phyloP scores from a whole-genome alignment of 164 flowering plant genomes.

The Pachysandra terminalis region DNA sequence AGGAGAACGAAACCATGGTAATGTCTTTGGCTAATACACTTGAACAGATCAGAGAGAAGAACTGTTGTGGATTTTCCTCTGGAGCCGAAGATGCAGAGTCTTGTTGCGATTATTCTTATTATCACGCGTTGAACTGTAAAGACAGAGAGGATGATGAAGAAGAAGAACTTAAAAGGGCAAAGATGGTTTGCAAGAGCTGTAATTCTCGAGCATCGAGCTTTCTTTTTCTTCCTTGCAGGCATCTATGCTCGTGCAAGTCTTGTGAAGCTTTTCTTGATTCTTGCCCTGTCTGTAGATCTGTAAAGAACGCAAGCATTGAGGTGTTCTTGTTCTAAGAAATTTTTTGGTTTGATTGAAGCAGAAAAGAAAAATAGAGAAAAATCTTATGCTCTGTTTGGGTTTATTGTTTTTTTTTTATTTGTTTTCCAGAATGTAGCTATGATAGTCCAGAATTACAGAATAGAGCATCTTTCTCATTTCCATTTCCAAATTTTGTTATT shows the following conservation, averaged over 20 bases:
- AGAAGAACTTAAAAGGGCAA: conserved; percentile 8
- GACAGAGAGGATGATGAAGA: not conserved
- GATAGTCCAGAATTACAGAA: too few species aligned
- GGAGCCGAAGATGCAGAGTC: conserved; percentile 62
- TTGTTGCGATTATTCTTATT: conserved; percentile 37
- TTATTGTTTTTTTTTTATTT: too few species aligned
- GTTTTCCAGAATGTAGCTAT: too few species aligned
- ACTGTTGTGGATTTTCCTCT: conserved; percentile 12
- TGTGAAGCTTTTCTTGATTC: conserved; percentile 29
- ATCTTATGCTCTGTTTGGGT: too few species aligned
- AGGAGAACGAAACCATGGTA: conserved; percentile 55
- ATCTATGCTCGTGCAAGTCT: conserved; percentile 57
- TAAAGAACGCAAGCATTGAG: conserved; percentile 39
- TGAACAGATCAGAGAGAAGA: conserved; percentile 41
- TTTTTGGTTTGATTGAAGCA: too few species aligned
- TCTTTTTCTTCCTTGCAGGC: conserved; percentile 74
- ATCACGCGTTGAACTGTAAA: not conserved
- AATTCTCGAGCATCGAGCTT: conserved; percentile 40
- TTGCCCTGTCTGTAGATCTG: conserved; percentile 66
- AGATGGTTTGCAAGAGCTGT: conserved; percentile 49
- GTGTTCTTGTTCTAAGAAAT: conserved; percentile 31
- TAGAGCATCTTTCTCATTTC: too few species aligned
- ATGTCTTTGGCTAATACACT: conserved; percentile 37
- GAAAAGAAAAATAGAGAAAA: too few species aligned
- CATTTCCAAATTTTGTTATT: too few species aligned